Base-by-base conservation (phyloP, 495 filamentous ascomycete genomes). In the Podospora pseudopauciseta region DNA sequence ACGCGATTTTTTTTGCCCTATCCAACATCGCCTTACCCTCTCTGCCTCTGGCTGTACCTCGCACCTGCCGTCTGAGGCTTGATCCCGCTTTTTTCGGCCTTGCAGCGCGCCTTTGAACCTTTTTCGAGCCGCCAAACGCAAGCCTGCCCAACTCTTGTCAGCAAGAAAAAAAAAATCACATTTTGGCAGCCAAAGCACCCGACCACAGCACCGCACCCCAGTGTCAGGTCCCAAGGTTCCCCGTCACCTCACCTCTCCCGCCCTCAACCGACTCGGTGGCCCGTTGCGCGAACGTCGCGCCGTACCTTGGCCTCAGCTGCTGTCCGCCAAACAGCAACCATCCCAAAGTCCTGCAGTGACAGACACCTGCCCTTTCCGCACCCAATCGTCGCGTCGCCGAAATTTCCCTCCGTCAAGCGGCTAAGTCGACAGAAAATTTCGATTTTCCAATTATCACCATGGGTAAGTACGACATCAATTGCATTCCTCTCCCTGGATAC, bases 401-500 rank as follows among this genome's bases (percentile, higher is more conserved):
- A 74, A 68, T 68, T 72, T 74, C 72, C 65, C 66, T 73, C 68
- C 67, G 70, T 76, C 74, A 73, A 78, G 78, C 79, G 78, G 79
- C 76, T 79, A 81, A 82, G 78, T 77, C 73, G 65, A 67, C 73
- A 68, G 70, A 72, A 73, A 68, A 68, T 76, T 71, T 76, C 66
- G 74, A 73, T 75, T 68, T 72, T 58, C 26, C 53, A 27, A 65
- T 67, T 67, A 71, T 68, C 56, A 69, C 71, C 75, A 83, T 82
- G 80, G 81, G 79, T 83, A 80, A 79, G 80, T 82, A 75, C 73
- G 58, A 66, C 67, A 68, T 68, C 70, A 60, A 61, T 70, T 76
- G 71, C 72, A 71, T 74, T 63, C 70, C 57, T 64, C 60, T 64
- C 27, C 57, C 61, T 54, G 61, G 61, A 32, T 32, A 49, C 28